Base-by-base conservation (phyloP, 495 filamentous ascomycete species). In the Glonium stellatum region DNA sequence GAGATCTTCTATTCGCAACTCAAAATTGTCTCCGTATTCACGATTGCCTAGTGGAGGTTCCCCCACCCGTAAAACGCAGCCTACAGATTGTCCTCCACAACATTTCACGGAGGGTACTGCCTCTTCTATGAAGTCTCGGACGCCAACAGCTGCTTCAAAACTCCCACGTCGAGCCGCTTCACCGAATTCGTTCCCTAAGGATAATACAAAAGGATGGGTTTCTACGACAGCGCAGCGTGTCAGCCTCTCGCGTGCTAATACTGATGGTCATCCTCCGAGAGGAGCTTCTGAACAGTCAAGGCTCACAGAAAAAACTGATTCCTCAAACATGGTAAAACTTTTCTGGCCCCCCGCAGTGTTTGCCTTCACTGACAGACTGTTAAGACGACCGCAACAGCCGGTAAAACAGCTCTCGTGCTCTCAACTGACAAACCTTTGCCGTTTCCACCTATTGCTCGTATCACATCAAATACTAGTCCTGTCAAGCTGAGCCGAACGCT, bases 391-490 rank as follows among this genome's bases (percentile, higher is more conserved):
- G 18, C 18, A 18, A 11, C 39, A 15, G 39, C 39, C 12, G 10
- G 39, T 4, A 46, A 11, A 57, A 27, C 11, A 36, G 18, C 55
- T 18, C 11, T 39, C 46, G n/a, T 11, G 50, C 31, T 46, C 51
- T 21, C 21, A 4, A 15, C 39, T 18, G 36, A 66, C 54, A 66
- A 66, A 27, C 54, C 59, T 39, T 52, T 66, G 15, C 63, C 63
- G 11, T 62, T 58, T 39, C 54, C 59, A 4, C 63, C 63, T 19
- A 42, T 62, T 27, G 63, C 54, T 21, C 41, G 54, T 15, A 21
- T 62, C 19, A 51, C 59, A 19, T 53, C 61, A 19, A 41, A 55
- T 8, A 1, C 22, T 1, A 66, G 63, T 35, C 63, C 63, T n/a
- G 12, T 42, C 15, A 66, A 66, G 42, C 50, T 51, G 6, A 49